phyloP scores from a whole-genome alignment of 2,329 filamentous ascomycete genomes.

The Talaromyces sp. region DNA sequence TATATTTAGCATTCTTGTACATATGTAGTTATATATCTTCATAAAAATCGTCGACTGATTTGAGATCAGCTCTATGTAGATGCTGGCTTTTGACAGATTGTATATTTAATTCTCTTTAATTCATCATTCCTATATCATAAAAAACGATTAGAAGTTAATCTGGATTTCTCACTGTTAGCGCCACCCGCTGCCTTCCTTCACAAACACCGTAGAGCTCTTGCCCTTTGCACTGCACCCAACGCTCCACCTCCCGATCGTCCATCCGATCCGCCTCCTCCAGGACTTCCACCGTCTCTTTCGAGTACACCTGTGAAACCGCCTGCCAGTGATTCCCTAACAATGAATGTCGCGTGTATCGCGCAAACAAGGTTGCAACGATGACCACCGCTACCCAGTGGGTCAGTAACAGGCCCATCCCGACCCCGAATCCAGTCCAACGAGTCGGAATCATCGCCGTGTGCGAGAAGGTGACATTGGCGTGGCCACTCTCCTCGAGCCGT shows the following conservation, averaged over 20 bases:
- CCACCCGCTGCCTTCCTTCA: no score
- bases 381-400: neutral
- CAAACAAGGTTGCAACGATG: neutral
- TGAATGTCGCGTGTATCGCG: neutral
- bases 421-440: neutral
- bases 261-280: neutral
- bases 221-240: neutral
- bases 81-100: no score
- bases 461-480: neutral
- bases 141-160: no score
- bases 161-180: no score
- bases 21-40: no score
- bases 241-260: neutral
- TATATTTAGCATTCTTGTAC: no score
- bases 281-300: neutral
- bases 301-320: neutral
- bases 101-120: no score
- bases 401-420: neutral
- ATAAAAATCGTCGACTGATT: no score
- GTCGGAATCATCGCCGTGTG: neutral
- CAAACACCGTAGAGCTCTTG: no score
- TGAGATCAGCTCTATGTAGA: no score
- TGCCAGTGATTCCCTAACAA: neutral
- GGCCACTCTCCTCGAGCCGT: neutral
- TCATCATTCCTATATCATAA: no score